Evolutionary conservation across 371 early-diverging fungal genomes (phyloP), one percentile per base, ranked within the genome.

Genomic region (Mucor racemosus): DNA sequence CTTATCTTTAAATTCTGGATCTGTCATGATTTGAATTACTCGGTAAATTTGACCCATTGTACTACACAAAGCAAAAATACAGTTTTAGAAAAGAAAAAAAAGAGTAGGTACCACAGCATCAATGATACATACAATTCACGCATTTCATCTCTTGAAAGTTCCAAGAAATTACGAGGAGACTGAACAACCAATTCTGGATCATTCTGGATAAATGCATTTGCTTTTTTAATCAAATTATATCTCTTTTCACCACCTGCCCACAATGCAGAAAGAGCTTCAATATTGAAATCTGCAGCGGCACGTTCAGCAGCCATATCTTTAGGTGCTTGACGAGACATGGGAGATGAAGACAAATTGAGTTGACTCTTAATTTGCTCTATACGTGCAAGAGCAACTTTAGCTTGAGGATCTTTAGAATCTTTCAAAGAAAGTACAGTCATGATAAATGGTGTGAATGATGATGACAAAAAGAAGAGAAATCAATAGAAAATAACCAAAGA

Each of bases 11-110:
- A 64, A 55, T 40, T 66, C 61, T n/a, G 61, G 40, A 19, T 61
- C 61, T 61, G 31, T n/a, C 48, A 58, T 46, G 17, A 73, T 34
- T 69, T 82, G 72, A 33, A 73, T 57, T 14, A 75, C 70, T 31
- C 84, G 74, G 14, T 72, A 76, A 40, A 87, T 80, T 68, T 88
- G 88, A 9, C 84, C 80, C 86, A 86, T 85, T 1, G 85, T 82
- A 41, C 85, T 84, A 62, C 53, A 50, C 7, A 40, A 19, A 26
- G 17, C 46, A 60, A 41, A 2, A 6, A 33, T 31, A 44, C 26
- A 26, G 26, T 26, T 19, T 26, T 36, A 46, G 1, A 60, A 40
- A 53, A 21, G 26, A 26, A 3, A 1, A 26, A 26, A 26, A 3
- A 1, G 3, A 26, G 26, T 33, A 10, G 46, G 40, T 58, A 42